phyloP scores from a whole-genome alignment of 2,329 filamentous ascomycete genomes.

The Thielaviopsis cerberus region DNA sequence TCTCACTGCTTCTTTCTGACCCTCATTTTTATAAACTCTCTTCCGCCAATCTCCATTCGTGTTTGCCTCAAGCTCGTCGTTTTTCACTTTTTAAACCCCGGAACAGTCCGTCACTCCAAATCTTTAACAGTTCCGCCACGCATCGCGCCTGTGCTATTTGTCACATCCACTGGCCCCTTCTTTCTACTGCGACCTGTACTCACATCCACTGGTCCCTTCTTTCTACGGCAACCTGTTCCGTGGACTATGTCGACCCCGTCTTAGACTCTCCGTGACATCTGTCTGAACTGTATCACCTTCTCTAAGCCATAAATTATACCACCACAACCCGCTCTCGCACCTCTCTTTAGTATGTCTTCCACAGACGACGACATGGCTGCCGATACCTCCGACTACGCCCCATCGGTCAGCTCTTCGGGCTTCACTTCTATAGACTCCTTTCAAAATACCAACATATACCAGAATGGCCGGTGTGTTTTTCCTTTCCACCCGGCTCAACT shows the following conservation, averaged over 20 bases:
- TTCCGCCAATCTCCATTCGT: too few species aligned
- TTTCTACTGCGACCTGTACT: too few species aligned
- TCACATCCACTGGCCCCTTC: too few species aligned
- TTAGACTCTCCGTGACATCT: neutral
- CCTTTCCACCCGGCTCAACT: neutral
- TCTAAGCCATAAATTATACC: neutral
- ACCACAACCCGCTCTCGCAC: too few species aligned
- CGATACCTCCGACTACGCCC: conserved; percentile 23
- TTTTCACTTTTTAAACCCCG: too few species aligned
- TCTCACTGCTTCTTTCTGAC: too few species aligned
- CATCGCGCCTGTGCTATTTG: too few species aligned
- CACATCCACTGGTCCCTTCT: too few species aligned
- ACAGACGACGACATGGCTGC: neutral
- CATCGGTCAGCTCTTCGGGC: conserved; percentile 21
- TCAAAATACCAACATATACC: conserved; percentile 19
- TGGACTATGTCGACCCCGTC: neutral
- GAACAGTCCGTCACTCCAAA: too few species aligned
- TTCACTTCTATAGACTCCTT: conserved; percentile 23
- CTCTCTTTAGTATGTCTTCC: neutral
- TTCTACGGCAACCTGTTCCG: neutral
- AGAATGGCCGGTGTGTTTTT: conserved; percentile 20
- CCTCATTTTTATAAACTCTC: too few species aligned
- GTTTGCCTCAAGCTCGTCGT: too few species aligned
- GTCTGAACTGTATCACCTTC: neutral
- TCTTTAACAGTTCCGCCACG: too few species aligned